These are phyloP conservation scores for Geranomyces variabilis DNA, from an alignment of 192 early-diverging fungal genomes.

Conservation along the genomic window DNA sequence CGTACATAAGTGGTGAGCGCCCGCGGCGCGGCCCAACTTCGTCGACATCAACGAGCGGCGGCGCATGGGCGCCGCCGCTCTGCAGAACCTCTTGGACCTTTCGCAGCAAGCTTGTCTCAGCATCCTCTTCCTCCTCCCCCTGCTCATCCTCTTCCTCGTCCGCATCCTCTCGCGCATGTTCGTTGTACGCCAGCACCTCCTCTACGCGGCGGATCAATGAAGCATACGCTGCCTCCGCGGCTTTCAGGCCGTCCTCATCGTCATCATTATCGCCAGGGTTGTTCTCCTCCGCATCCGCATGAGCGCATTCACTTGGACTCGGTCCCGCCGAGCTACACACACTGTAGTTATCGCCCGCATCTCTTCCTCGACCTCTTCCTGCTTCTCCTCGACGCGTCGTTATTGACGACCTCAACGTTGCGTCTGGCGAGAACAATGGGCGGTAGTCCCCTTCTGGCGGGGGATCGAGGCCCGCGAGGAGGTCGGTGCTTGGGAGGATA, in stretches of 20 bases:
- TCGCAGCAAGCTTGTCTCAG: constrained; percentile 25
- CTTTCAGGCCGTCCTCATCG: neutral
- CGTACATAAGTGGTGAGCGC: too few species aligned
- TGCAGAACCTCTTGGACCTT: constrained; percentile 30
- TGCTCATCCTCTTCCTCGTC: constrained; percentile 7
- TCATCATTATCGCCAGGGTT: neutral
- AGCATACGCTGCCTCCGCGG: constrained; percentile 9
- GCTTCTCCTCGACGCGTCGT: neutral
- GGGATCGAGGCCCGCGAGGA: constrained; percentile 2
- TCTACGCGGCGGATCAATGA: constrained; percentile 21
- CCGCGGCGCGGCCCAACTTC: too few species aligned
- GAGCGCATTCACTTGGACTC: constrained; percentile 15
- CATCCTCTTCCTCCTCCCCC: neutral
- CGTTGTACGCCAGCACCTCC: constrained; percentile 10
- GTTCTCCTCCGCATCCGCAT: neutral
- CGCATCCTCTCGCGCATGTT: neutral
- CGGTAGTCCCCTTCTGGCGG: constrained; percentile 18
- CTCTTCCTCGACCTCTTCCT: neutral
- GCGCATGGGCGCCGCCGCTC: too few species aligned
- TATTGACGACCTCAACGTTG: neutral
- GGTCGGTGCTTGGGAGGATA: constrained; percentile 14
- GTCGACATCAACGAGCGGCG: too few species aligned
- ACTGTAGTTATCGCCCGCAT: too few species aligned
- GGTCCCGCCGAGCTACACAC: neutral
- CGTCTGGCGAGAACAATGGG: constrained; percentile 14